Conservation (phyloP, 495 filamentous ascomycete genomes). For the Cenococcum geophilum region DNA sequence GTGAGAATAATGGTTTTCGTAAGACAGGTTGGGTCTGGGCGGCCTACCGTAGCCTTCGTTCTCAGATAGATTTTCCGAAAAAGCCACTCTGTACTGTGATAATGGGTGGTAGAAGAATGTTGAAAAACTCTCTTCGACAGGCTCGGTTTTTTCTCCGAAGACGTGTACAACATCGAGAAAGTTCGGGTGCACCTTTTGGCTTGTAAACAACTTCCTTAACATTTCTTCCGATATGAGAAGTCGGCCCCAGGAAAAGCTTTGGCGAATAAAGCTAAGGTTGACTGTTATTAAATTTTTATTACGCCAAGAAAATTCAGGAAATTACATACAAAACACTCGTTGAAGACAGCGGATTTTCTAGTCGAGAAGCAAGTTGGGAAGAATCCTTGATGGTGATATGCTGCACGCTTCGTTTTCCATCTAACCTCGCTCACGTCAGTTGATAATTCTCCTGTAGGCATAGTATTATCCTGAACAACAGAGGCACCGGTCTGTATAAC, state of each 20-base stretch:
- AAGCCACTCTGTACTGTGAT: neutral
- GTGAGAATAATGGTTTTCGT: neutral
- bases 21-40: neutral
- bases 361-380: neutral
- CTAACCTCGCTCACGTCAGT: neutral
- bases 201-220: neutral
- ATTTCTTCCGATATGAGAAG: neutral
- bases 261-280: neutral
- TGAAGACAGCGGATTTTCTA: neutral
- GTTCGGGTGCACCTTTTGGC: neutral
- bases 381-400: neutral
- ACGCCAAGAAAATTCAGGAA: neutral
- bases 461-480: neutral
- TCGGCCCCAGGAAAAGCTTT: constrained; percentile 1
- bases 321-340: neutral
- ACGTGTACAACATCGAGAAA: constrained; percentile 3
- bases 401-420: neutral
- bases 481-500: neutral
- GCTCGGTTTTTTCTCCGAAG: neutral
- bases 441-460: neutral
- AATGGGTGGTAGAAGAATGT: neutral
- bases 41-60: neutral
- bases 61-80: neutral
- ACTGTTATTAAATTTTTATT: neutral
- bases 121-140: neutral